Percentiles rank a stretch among this genome's conserved stretches.
Conservation (phyloP, 805 yeast species). For the Myxozyma lipomycoides region DNA sequence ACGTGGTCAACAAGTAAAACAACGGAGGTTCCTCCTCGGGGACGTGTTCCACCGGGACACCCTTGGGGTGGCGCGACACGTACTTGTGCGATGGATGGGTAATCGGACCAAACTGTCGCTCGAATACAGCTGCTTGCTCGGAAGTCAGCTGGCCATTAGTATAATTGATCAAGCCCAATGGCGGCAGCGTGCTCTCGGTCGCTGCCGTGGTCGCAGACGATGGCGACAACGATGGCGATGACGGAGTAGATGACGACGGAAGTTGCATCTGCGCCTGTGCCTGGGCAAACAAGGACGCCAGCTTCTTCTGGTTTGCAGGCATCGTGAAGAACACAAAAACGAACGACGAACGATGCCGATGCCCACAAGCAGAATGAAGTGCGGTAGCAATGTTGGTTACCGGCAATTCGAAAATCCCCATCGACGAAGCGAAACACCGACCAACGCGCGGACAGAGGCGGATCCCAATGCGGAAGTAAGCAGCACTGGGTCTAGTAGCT, state of each 20-base stretch:
- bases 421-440: neutral
- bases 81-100: conserved; percentile 22
- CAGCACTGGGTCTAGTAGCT: no score
- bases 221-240: conserved; percentile 4
- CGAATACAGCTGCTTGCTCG: conserved; percentile 9
- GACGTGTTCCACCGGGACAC: conserved; percentile 36
- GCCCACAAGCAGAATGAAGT: neutral
- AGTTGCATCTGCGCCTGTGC: conserved; percentile 25
- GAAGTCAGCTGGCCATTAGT: conserved; percentile 14
- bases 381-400: neutral
- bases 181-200: conserved; percentile 7
- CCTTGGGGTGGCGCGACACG: conserved; percentile 22
- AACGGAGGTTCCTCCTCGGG: conserved; percentile 84
- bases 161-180: conserved; percentile 19
- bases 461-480: no score
- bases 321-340: conserved; percentile 2
- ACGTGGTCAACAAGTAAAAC: conserved; percentile 71
- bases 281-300: conserved; percentile 26
- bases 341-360: neutral
- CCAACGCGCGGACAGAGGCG: neutral
- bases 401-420: neutral
- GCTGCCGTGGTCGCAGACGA: neutral
- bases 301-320: conserved; percentile 25
- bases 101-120: conserved; percentile 25
- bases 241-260: neutral